phyloP scores from a whole-genome alignment of 2,329 filamentous ascomycete genomes.

The Penicillium sp. region DNA sequence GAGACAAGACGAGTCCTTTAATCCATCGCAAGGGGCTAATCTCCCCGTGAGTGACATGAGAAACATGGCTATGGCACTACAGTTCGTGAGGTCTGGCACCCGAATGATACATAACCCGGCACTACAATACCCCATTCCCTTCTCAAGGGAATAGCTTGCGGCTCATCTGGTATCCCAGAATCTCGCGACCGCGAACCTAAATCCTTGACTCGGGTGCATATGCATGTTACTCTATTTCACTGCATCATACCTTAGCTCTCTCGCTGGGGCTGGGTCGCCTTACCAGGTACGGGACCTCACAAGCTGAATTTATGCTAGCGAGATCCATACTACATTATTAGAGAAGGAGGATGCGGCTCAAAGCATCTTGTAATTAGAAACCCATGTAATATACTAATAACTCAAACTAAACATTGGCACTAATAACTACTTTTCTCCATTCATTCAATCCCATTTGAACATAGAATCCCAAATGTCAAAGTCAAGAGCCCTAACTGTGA shows the following conservation, averaged over 20 bases:
- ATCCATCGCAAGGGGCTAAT: background rate
- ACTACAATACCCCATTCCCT: background rate
- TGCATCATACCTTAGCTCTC: background rate
- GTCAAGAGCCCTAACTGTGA: no score
- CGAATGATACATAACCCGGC: background rate
- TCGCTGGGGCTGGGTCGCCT: background rate
- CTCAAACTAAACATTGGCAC: no score
- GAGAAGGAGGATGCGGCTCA: background rate
- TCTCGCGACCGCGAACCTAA: background rate
- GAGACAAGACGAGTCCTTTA: background rate
- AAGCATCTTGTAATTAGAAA: no score
- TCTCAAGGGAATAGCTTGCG: background rate
- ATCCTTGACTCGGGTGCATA: no score
- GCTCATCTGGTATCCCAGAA: background rate
- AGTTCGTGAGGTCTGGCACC: background rate
- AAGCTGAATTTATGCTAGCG: background rate
- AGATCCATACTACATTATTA: background rate
- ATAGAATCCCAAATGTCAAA: no score
- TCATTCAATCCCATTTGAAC: no score
- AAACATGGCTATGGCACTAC: background rate
- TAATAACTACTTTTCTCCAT: no score
- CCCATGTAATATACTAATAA: no score
- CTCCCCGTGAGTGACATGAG: background rate
- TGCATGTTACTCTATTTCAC: no score
- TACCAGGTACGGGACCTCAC: background rate